A percentile compares a stretch with the other conserved stretches of the same genome.
These are phyloP conservation scores for Didymellaceae sp. DNA, from an alignment of 2,329 filamentous ascomycete species.

Conservation along the genomic window DNA sequence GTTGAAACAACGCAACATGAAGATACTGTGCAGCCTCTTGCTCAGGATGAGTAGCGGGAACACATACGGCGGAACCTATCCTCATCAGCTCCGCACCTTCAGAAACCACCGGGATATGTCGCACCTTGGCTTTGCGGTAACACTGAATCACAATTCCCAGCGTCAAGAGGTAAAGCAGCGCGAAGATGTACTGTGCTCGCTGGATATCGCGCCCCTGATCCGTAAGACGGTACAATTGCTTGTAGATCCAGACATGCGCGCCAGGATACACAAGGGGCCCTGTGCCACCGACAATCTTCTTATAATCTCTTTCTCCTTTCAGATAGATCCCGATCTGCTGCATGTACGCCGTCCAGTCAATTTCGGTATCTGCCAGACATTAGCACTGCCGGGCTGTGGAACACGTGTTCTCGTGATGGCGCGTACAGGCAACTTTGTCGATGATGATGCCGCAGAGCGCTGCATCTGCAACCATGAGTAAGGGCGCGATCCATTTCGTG, in stretches of 20 bases:
- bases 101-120: constrained; percentile 16
- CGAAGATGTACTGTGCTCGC: constrained; percentile 85
- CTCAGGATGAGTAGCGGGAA: constrained; percentile 86
- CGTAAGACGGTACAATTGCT: constrained; percentile 77
- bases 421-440: constrained; percentile 81
- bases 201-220: constrained; percentile 76
- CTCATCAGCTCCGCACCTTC: not conserved
- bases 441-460: constrained; percentile 76
- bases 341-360: constrained; percentile 98
- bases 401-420: constrained; percentile 32
- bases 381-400: constrained; percentile 1
- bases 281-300: constrained; percentile 82
- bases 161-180: constrained; percentile 76
- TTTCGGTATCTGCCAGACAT: constrained; percentile 80
- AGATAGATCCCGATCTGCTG: constrained; percentile 83
- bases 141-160: constrained; percentile 80
- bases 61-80: constrained; percentile 81
- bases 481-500: constrained; percentile 68
- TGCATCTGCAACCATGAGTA: constrained; percentile 73
- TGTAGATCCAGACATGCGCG: constrained; percentile 91
- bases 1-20: constrained; percentile 91
- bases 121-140: constrained; percentile 75
- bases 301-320: constrained; percentile 87
- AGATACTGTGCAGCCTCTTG: constrained; percentile 93
- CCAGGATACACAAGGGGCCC: constrained; percentile 96